These are phyloP conservation scores for Clarireedia homoeocarpa DNA, from an alignment of 2,329 filamentous ascomycete species.

Conservation along the genomic window DNA sequence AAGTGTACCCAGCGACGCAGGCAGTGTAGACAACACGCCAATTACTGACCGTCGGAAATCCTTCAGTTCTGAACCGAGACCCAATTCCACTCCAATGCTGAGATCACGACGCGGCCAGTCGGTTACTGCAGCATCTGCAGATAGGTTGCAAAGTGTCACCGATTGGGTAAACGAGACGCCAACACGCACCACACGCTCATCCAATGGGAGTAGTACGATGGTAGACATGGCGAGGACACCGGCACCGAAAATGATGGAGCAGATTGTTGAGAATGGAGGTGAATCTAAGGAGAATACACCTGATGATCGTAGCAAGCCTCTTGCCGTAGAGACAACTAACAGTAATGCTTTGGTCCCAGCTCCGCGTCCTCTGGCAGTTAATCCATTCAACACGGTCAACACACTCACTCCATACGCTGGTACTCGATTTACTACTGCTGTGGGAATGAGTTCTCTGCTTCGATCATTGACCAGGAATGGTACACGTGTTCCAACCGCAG, in stretches of 20 bases:
- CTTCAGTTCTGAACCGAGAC: conserved; percentile 10
- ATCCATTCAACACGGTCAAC: conserved; percentile 9
- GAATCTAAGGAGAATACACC: neutral
- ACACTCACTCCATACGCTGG: conserved; percentile 5
- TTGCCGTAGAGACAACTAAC: neutral
- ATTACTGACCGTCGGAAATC: neutral
- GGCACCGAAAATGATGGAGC: conserved; percentile 3
- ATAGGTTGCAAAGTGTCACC: conserved; percentile 12
- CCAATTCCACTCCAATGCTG: conserved; percentile 14
- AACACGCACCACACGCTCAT: neutral
- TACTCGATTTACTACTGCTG: neutral
- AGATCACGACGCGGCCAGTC: conserved; percentile 18
- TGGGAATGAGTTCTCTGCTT: conserved; percentile 14
- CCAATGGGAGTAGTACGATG: neutral
- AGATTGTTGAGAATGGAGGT: neutral
- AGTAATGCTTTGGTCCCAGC: neutral
- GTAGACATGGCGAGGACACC: neutral
- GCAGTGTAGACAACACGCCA: neutral
- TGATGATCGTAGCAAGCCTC: neutral
- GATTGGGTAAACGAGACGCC: conserved; percentile 15
- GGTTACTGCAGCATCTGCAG: conserved; percentile 11
- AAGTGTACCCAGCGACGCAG: neutral
- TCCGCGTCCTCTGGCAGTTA: conserved; percentile 5
- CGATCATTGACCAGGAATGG: conserved; percentile 19
- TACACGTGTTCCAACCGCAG: conserved; percentile 18